phyloP scores from a whole-genome alignment of 2,329 filamentous ascomycete species.

The Sclerotiophoma versabilis region DNA sequence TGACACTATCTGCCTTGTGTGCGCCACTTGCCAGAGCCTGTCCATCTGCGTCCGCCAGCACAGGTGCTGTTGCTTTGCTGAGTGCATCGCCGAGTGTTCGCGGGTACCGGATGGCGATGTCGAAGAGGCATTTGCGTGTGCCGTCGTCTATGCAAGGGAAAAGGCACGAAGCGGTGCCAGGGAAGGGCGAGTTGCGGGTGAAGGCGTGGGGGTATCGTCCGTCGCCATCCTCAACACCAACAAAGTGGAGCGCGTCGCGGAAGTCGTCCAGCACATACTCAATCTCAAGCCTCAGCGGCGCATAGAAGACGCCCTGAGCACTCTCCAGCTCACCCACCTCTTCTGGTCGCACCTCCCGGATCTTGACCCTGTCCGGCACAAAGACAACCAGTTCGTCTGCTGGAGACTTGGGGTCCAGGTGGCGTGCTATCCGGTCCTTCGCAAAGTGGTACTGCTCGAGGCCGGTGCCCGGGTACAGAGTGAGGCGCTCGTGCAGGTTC shows the following conservation, averaged over 20 bases:
- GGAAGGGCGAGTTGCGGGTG: constrained; percentile 79
- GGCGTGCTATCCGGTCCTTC: constrained; percentile 69
- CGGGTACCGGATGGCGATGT: constrained; percentile 84
- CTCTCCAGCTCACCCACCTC: constrained; percentile 48
- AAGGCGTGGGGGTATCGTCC: constrained; percentile 89
- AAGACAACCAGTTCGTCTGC: constrained; percentile 66
- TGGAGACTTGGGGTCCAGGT: constrained; percentile 55
- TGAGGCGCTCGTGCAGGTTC: constrained; percentile 73
- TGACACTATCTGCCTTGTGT: constrained; percentile 42
- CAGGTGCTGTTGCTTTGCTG: constrained; percentile 47
- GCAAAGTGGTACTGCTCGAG: constrained; percentile 80
- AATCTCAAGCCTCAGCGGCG: constrained; percentile 70
- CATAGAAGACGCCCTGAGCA: constrained; percentile 54
- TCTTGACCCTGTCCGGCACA: constrained; percentile 66
- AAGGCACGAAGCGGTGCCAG: constrained; percentile 81
- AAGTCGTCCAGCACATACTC: constrained; percentile 79
- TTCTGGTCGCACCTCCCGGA: constrained; percentile 66
- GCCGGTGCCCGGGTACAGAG: constrained; percentile 67
- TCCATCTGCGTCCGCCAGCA: constrained; percentile 23
- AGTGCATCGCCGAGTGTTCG: constrained; percentile 81
- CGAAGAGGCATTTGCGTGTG: constrained; percentile 82
- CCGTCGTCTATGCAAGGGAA: constrained; percentile 94
- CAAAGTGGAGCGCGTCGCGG: constrained; percentile 89
- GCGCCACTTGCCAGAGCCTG: constrained; percentile 26
- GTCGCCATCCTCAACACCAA: constrained; percentile 81